phyloP scores from a whole-genome alignment of 345 rosid species.

The Linum trigynum region DNA sequence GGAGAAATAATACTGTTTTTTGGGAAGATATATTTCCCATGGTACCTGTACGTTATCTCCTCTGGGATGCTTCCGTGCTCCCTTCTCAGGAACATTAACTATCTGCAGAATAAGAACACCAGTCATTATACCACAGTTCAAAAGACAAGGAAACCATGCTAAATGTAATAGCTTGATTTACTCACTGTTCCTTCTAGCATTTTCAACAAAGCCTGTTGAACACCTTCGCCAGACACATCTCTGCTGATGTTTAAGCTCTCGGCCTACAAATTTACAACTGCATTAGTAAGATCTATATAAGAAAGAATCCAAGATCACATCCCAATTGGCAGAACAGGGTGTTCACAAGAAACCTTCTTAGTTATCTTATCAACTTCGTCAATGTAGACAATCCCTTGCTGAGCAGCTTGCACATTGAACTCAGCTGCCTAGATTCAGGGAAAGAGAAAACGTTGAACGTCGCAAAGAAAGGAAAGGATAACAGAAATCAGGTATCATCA shows the following conservation, averaged over 20 bases:
- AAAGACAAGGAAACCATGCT: background rate
- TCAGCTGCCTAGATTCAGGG: conserved; percentile 56
- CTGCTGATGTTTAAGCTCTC: conserved; percentile 89
- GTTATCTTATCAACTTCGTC: conserved; percentile 99
- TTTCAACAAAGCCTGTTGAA: conserved; percentile 88
- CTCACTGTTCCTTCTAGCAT: conserved; percentile 99
- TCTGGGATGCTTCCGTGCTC: conserved; percentile 96
- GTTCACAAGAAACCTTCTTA: conserved; percentile 48
- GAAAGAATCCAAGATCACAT: background rate
- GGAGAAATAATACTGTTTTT: conserved; percentile 1
- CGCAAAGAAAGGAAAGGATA: background rate
- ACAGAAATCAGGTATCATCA: background rate
- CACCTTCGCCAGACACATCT: conserved; percentile 99
- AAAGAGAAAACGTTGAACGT: background rate
- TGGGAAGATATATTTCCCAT: background rate
- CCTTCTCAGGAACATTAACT: conserved; percentile 96
- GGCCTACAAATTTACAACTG: conserved; percentile 44
- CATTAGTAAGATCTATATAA: background rate
- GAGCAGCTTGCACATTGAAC: conserved; percentile 95
- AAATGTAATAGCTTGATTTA: conserved; percentile 14
- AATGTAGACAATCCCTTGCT: conserved; percentile 87
- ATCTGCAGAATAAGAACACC: conserved; percentile 41
- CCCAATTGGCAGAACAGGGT: background rate
- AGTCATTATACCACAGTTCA: conserved; percentile 8
- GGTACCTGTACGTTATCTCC: conserved; percentile 89